phyloP scores from a whole-genome alignment of 2,329 filamentous ascomycete species.

The Blastomyces percursus region DNA sequence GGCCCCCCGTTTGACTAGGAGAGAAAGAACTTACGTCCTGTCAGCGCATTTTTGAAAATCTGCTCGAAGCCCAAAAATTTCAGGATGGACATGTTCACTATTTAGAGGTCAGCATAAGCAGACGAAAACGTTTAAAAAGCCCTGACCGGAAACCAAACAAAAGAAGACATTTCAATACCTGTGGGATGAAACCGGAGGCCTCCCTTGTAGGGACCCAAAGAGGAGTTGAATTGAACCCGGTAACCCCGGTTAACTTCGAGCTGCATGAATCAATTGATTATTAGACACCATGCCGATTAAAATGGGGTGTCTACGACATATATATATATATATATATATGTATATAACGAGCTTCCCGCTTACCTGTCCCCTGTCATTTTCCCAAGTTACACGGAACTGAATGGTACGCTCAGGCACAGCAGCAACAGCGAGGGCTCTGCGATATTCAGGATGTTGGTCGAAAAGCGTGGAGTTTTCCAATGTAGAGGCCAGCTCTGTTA shows the following conservation, averaged over 20 bases:
- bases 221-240: slow-evolving; percentile 97
- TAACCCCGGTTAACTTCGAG: slow-evolving; percentile 89
- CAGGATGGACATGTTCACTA: slow-evolving; percentile 54
- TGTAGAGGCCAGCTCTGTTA: slow-evolving; percentile 77
- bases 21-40: slow-evolving; percentile 57
- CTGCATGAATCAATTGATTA: slow-evolving; percentile 25
- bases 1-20: neutral
- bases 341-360: slow-evolving; percentile 4
- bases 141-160: no score
- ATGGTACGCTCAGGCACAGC: slow-evolving; percentile 90
- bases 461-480: slow-evolving; percentile 92
- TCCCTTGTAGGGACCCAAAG: slow-evolving; percentile 95
- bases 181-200: slow-evolving; percentile 89
- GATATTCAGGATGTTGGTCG: slow-evolving; percentile 88
- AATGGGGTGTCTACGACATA: neutral
- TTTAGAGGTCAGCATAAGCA: neutral
- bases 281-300: slow-evolving; percentile 8
- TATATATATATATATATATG: no score
- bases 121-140: slow-evolving; percentile 36
- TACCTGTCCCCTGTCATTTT: slow-evolving; percentile 68
- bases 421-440: slow-evolving; percentile 74
- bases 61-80: slow-evolving; percentile 99
- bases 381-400: slow-evolving; percentile 96
- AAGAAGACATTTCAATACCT: slow-evolving; percentile 23
- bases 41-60: slow-evolving; percentile 99